Conservation (phyloP, 1,284 basidiomycete species). For the Moniliophthora roreri region DNA sequence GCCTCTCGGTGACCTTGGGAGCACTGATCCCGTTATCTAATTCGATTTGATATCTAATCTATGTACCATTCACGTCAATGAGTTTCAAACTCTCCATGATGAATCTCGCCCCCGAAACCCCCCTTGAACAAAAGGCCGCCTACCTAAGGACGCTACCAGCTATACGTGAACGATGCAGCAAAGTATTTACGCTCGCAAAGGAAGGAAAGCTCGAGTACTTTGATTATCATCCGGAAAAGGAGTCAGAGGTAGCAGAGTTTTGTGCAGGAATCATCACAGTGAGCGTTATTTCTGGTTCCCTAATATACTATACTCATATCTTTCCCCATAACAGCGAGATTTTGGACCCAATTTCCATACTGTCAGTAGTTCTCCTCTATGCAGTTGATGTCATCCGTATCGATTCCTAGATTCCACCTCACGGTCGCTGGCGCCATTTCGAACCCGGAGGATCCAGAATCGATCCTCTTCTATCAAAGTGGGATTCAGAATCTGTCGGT, state of each 20-base stretch:
- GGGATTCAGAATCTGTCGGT: slow-evolving; percentile 47
- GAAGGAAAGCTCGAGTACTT: slow-evolving; percentile 82
- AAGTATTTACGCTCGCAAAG: slow-evolving; percentile 78
- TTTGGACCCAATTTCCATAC: slow-evolving; percentile 71
- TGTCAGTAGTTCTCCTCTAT: slow-evolving; percentile 38
- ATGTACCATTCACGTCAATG: background rate
- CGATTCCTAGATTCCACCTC: slow-evolving; percentile 76
- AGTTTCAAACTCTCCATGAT: background rate
- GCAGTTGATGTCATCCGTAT: slow-evolving; percentile 4
- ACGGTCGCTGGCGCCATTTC: slow-evolving; percentile 91
- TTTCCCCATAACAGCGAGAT: slow-evolving; percentile 59
- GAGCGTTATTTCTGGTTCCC: slow-evolving; percentile 12
- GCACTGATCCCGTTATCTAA: no score
- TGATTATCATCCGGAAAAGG: slow-evolving; percentile 77
- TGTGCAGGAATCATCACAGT: slow-evolving; percentile 84
- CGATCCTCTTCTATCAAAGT: slow-evolving; percentile 54
- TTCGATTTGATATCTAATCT: no score
- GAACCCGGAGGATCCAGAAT: slow-evolving; percentile 68
- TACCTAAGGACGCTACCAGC: slow-evolving; percentile 88
- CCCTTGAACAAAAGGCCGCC: slow-evolving; percentile 45
- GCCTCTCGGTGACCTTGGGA: no score
- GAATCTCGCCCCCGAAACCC: slow-evolving; percentile 10
- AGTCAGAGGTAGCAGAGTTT: slow-evolving; percentile 74
- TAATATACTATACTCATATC: background rate
- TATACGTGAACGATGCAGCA: slow-evolving; percentile 81